A percentile compares a stretch with the other conserved stretches of the same genome.
Conservation (phyloP, 75 land plant species). For the Pinus albicaulis region DNA sequence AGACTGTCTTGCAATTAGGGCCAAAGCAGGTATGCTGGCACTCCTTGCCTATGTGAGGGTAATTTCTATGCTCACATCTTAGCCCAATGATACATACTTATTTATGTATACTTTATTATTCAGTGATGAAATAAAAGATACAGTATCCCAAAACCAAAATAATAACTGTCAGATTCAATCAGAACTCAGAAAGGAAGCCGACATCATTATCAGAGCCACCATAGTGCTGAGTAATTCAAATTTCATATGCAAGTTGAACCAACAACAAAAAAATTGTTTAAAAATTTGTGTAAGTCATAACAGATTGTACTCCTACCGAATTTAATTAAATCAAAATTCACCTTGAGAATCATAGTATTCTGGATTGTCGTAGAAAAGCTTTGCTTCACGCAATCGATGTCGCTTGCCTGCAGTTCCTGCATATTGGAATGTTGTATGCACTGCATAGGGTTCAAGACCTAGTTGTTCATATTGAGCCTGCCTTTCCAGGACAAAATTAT, state of each 20-base stretch:
- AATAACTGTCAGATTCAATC: background rate
- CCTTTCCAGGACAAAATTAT: background rate
- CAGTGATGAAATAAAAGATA: too few species aligned
- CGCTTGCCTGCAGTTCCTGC: conserved; percentile 98
- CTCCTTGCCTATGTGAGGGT: too few species aligned
- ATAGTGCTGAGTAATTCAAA: background rate
- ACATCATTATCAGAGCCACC: background rate
- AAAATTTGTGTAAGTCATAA: background rate
- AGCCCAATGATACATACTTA: too few species aligned
- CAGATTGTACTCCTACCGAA: background rate
- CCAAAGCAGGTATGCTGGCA: too few species aligned
- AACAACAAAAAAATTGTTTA: background rate
- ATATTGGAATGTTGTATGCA: conserved; percentile 96
- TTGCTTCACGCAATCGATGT: conserved; percentile 88
- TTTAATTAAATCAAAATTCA: conserved; percentile 12
- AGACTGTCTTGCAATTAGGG: too few species aligned
- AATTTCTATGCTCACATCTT: too few species aligned
- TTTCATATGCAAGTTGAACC: background rate
- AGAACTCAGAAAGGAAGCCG: background rate
- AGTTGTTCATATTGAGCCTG: conserved; percentile 70
- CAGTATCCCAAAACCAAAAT: background rate
- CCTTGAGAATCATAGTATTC: conserved; percentile 90
- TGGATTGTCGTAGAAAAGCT: conserved; percentile 82
- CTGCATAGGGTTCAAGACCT: conserved; percentile 83
- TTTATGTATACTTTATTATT: too few species aligned